A percentile compares a stretch with the other conserved stretches of the same genome.
Conservation (phyloP, 306 rosid species). For the Clitoria ternatea region DNA sequence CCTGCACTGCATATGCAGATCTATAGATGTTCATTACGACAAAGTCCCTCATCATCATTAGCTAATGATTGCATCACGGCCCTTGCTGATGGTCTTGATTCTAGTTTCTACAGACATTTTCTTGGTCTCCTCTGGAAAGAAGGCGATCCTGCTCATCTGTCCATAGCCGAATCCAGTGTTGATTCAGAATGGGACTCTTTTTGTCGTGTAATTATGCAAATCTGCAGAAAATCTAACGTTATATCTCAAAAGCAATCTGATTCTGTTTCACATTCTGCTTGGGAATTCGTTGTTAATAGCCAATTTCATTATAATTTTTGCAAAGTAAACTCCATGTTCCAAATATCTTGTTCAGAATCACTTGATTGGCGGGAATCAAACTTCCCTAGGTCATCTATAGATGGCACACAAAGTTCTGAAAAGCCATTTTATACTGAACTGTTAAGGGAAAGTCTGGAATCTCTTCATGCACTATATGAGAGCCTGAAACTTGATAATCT, state of each 20-base stretch:
- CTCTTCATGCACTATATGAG: constrained; percentile 95
- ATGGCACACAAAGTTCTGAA: constrained; percentile 33
- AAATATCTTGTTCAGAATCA: constrained; percentile 39
- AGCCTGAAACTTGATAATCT: constrained; percentile 84
- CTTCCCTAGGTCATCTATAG: constrained; percentile 24
- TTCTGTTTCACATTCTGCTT: constrained; percentile 48
- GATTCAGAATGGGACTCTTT: constrained; percentile 82
- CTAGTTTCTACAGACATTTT: constrained; percentile 65
- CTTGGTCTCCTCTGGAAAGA: constrained; percentile 89
- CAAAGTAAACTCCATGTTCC: constrained; percentile 46
- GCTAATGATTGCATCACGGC: constrained; percentile 87
- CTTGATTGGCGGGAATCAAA: constrained; percentile 35
- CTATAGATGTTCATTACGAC: constrained; percentile 73
- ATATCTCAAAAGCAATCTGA: constrained; percentile 34
- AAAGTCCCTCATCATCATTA: constrained; percentile 68
- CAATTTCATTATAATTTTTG: constrained; percentile 67
- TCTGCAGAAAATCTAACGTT: constrained; percentile 45
- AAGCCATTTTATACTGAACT: constrained; percentile 53
- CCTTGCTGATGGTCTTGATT: constrained; percentile 79
- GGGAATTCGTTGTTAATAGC: constrained; percentile 85
- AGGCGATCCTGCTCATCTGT: constrained; percentile 52
- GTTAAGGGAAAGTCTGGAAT: constrained; percentile 63
- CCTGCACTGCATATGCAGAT: constrained; percentile 48
- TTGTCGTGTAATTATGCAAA: constrained; percentile 55
- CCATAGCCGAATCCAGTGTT: constrained; percentile 48